Conservation (phyloP, 768 basidiomycete genomes). For the Rhizopogon roseolus region DNA sequence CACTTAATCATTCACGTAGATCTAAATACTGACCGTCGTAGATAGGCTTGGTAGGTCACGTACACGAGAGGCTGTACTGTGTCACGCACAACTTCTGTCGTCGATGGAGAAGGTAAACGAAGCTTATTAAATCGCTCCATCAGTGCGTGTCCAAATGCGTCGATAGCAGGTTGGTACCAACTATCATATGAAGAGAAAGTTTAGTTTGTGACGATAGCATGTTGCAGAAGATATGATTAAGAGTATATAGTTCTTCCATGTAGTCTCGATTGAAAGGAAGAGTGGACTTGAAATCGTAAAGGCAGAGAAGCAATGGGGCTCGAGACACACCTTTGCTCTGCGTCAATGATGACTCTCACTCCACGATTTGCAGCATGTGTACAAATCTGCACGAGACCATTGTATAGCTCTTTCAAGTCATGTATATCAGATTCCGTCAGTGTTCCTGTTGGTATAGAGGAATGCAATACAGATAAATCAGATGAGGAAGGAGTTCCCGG, state of each 20-base stretch:
- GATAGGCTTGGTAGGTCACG: conserved; percentile 87
- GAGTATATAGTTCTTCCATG: too few relatives aligned
- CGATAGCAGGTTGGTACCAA: conserved; percentile 76
- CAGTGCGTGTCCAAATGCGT: conserved; percentile 70
- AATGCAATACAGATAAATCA: conserved; percentile 52
- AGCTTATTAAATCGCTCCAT: conserved; percentile 72
- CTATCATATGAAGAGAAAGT: conserved; percentile 20
- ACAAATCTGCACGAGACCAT: conserved; percentile 63
- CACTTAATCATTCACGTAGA: neutral
- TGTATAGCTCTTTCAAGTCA: conserved; percentile 55
- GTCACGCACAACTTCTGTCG: neutral
- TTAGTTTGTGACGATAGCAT: neutral
- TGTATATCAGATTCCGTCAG: conserved; percentile 54
- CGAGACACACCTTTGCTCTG: conserved; percentile 63
- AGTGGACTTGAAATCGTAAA: too few relatives aligned
- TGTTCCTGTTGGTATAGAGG: conserved; percentile 9
- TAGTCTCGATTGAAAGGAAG: too few relatives aligned
- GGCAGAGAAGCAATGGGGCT: neutral
- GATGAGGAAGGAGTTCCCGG: conserved; percentile 61
- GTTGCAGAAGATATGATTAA: neutral
- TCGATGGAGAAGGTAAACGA: neutral
- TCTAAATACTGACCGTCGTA: conserved; percentile 51
- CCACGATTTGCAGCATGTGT: conserved; percentile 52
- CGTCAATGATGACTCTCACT: conserved; percentile 76
- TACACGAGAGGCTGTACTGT: conserved; percentile 70